Evolutionary conservation across 2,329 filamentous ascomycete species (phyloP).

Genomic region (Sarocladium oryzae): DNA sequence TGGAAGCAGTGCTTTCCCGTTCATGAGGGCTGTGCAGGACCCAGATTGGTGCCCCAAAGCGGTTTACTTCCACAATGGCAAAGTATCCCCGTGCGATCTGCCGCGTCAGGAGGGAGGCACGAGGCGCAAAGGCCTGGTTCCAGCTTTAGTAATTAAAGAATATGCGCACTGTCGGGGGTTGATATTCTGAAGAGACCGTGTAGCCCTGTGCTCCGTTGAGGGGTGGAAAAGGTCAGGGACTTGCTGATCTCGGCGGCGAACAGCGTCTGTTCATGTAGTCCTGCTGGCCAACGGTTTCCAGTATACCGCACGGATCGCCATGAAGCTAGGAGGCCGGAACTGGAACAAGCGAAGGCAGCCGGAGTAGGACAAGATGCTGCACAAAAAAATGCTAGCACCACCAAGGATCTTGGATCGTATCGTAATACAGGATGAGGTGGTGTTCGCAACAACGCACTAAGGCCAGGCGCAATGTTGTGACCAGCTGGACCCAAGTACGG

Average conservation of each 20-base stretch:
- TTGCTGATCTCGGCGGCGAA: neutral
- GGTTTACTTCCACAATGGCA: too few relatives aligned
- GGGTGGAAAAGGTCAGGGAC: neutral
- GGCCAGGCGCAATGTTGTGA: neutral
- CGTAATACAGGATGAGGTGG: slow-evolving; percentile 45
- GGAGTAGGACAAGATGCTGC: slow-evolving; percentile 45
- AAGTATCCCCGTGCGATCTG: too few relatives aligned
- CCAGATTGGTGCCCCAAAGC: too few relatives aligned
- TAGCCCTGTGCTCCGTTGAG: neutral
- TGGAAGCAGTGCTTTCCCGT: too few relatives aligned
- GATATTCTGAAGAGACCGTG: too few relatives aligned
- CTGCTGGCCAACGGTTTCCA: neutral
- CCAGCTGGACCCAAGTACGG: neutral
- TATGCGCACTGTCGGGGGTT: too few relatives aligned
- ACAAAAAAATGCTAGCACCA: slow-evolving; percentile 43
- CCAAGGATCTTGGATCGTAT: slow-evolving; percentile 32
- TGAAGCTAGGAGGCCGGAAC: slow-evolving; percentile 13
- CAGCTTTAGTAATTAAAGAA: too few relatives aligned
- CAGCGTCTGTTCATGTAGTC: neutral
- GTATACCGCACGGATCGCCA: neutral
- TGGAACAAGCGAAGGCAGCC: slow-evolving; percentile 27
- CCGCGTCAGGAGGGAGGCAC: too few relatives aligned
- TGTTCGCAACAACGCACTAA: slow-evolving; percentile 16
- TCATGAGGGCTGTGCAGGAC: too few relatives aligned
- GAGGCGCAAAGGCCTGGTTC: too few relatives aligned